Evolutionary conservation across 805 yeast species (phyloP), one percentile per base, ranked within the genome.

Genomic region (Isabelozyma heimii): DNA sequence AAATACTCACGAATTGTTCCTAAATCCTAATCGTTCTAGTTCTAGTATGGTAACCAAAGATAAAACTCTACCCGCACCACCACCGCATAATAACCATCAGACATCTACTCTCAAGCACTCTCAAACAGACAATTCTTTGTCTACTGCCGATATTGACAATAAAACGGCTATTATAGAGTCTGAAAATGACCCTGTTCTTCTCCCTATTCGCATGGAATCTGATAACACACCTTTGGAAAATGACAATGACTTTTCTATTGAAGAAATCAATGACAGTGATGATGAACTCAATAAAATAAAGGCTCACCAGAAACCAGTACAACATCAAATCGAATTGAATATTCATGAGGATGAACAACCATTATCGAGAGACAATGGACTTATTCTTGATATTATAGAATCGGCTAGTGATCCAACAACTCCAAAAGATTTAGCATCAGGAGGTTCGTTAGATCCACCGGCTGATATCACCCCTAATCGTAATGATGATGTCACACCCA

Each of bases 231-330:
- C 24, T 6, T 30, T 47, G 15, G 30, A 16, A 12, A 39, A 37
- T 41, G 37, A 17, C 24, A 39, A 26, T 47, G 71, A 66, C 30
- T 66, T 57, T 33, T 68, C 70, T 3, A 72, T 73, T 44, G 78
- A 73, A 56, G 78, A 73, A 52, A 62, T 70, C 20, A 67, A 69
- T 48, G 74, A 70, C 52, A 61, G 69, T 26, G 77, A 73, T 50
- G 76, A 71, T 43, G 74, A 70, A 54, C 52, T 65, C 17, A 60
- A 55, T 13, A 27, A 37, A 48, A 42, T 47, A 37, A 39, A 37
- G 49, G 37, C 47, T 39, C 40, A 27, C 15, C 45, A 17, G 26
- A 15, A 12, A 12, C 37, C 17, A 10, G 42, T 33, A 4, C 37
- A 20, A 20, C 14, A 40, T 8, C 27, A 40, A 16, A 12, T 17